Conservation (phyloP, 2,329 filamentous ascomycete genomes). For the Geosmithia flava region DNA sequence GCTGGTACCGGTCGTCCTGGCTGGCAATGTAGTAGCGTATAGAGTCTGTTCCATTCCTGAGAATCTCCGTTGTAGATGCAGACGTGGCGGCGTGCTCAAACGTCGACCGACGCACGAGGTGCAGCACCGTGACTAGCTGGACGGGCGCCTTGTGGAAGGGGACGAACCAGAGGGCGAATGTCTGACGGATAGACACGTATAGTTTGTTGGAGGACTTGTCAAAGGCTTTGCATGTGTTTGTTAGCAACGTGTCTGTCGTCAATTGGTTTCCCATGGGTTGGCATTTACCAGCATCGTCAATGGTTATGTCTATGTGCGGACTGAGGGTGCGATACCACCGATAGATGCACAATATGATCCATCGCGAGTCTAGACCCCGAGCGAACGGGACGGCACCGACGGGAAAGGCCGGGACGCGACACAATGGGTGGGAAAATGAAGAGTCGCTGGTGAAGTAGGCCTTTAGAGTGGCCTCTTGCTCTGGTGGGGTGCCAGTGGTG, state of each 20-base stretch:
- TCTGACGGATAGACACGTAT: slow-evolving; percentile 62
- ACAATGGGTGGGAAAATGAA: slow-evolving; percentile 69
- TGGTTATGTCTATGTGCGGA: slow-evolving; percentile 54
- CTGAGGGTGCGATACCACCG: slow-evolving; percentile 78
- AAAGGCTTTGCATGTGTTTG: slow-evolving; percentile 37
- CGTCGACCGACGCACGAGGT: slow-evolving; percentile 36
- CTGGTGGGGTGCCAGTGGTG: slow-evolving; percentile 50
- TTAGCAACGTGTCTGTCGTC: too few species aligned
- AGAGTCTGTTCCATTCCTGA: slow-evolving; percentile 8
- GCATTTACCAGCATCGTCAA: slow-evolving; percentile 48
- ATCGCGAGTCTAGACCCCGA: slow-evolving; percentile 45
- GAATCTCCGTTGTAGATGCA: slow-evolving; percentile 2
- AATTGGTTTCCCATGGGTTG: too few species aligned
- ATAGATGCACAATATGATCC: slow-evolving; percentile 57
- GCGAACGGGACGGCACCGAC: slow-evolving; percentile 26
- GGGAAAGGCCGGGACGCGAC: slow-evolving; percentile 47
- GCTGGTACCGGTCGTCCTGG: slow-evolving; percentile 76
- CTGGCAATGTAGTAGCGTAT: slow-evolving; percentile 54
- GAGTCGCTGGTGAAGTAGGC: slow-evolving; percentile 64
- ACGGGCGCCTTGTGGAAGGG: slow-evolving; percentile 63
- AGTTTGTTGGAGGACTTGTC: slow-evolving; percentile 54
- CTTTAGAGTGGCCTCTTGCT: slow-evolving; percentile 54
- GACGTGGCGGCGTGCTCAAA: slow-evolving; percentile 9
- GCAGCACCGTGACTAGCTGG: slow-evolving; percentile 54
- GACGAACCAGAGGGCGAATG: slow-evolving; percentile 66